Base-by-base conservation (phyloP, 73 alveolate species). In the Diophrys sp. region DNA sequence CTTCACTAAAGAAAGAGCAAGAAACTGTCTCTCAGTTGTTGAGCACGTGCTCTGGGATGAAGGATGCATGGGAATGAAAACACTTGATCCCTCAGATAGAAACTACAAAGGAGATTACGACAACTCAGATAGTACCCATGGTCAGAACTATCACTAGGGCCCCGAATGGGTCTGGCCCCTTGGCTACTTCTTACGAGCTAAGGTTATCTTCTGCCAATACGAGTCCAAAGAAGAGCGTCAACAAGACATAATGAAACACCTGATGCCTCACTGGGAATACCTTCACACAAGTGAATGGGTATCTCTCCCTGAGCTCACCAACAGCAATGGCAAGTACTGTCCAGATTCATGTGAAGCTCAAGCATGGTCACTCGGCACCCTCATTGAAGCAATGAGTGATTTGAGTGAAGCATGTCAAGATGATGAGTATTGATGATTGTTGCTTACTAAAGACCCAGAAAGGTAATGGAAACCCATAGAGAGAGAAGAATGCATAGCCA, bases 101-200 rank as follows among this genome's bases (percentile, higher is more conserved):
- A 83, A 87, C 66, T 86, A 91, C 86, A 82, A 86, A 70, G 98
- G 97, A 30, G 85, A 94, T 82, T 91, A 91, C 87, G 79, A 81
- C 66, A 87, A 82, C 66, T 74, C 80, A 31, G 96, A 95, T 85
- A 97, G 82, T 57, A 77, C 95, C 23, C 94, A 84, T 70, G 99
- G 99, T 29, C 89, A 89, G 88, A 96, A 96, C 89, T 96, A 96
- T 82, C 99, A 96, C 82, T 83, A 96, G 67, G 99, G 99, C 0
- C 98, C 98, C 8, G 98, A 96, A 79, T 96, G 99, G 99, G 90
- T 91, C 32, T 94, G 97, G 97, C 98, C 98, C 14, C 54, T 89
- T 67, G 98, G 98, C 31, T 93, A 81, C 88, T 89, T 76, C 87
- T 81, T 93, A 70, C 76, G 79, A 32, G 89, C 95, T 44, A 82